Base-by-base conservation (phyloP, 768 basidiomycete genomes). In the Russula ochroleuca region DNA sequence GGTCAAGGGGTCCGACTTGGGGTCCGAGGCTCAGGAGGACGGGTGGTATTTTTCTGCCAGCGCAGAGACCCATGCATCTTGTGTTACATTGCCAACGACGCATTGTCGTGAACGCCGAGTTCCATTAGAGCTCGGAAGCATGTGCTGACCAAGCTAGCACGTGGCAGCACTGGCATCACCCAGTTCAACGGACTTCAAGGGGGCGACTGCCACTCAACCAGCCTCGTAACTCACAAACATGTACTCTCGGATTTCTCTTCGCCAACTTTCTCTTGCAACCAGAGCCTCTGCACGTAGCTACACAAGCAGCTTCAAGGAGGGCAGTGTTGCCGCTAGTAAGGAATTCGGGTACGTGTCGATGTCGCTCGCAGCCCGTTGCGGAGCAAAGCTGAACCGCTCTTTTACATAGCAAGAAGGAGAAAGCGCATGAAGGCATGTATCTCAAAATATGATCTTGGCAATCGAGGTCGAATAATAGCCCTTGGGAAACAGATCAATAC, bases 391-490 rank as follows among this genome's bases (percentile, higher is more conserved):
- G 59, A 17, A 61, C 31, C 21, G 23, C 10, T 35, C 17, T 40
- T 38, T 23, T 35, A 59, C 64, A 47, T 73, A 90, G 88, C 70
- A 83, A 84, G 74, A 89, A 83, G 74, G 88, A 90, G 73, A 85
- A 81, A 71, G 88, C 87, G 21, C 81, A 87, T 57, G 88, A 90
- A 75, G 79, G 82, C 79, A 63, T 38, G 69, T 25, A 62, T 72
- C 74, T 13, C 15, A n/a, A 17, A 9, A 25, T n/a, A 17, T 37
- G n/a, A 23, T 13, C 6, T n/a, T 17, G 5, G 6, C 47, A 37
- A 8, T 8, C 0, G 51, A 57, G 38, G n/a, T 47, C 69, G 17
- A 64, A 19, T 67, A 62, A 51, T 37, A 10, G 11, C 21, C 35
- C 35, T 31, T 21, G 57, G 23, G 23, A 52, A 40, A 41, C 67